Percentiles rank a stretch among this genome's conserved stretches.
Evolutionary conservation across 352 stramenopile species (phyloP).

Genomic region (Hyaloperonospora brassicae): DNA sequence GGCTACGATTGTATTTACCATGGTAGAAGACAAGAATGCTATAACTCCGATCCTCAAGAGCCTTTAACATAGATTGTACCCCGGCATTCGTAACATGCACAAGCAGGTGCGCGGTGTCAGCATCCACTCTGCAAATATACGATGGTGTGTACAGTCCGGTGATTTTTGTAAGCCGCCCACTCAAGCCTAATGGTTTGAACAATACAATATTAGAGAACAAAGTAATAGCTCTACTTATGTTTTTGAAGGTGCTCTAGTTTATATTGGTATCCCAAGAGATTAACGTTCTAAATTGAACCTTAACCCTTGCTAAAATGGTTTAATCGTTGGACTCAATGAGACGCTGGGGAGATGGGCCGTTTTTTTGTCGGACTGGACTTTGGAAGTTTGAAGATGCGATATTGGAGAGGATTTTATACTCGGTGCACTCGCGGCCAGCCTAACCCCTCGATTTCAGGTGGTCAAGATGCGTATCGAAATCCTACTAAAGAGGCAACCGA

Average conservation of each 20-base stretch:
- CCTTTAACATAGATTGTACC: no score
- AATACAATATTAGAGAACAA: constrained; percentile 10
- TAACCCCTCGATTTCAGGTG: not conserved
- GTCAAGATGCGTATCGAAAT: not conserved
- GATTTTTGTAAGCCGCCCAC: constrained; percentile 6
- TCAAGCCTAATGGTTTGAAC: constrained; percentile 13
- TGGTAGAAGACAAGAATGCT: not conserved
- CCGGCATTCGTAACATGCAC: not conserved
- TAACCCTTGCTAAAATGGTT: constrained; percentile 1
- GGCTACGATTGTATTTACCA: not conserved
- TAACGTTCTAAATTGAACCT: constrained; percentile 2
- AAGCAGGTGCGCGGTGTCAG: constrained; percentile 11
- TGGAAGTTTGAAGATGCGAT: constrained; percentile 3
- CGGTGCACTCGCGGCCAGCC: constrained; percentile 1
- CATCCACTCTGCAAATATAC: constrained; percentile 7
- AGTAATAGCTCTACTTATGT: constrained; percentile 1
- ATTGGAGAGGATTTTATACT: not conserved
- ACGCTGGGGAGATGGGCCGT: no score
- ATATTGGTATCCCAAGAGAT: constrained; percentile 5
- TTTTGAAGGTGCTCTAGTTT: constrained; percentile 5
- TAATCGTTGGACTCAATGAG: no score
- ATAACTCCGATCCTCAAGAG: not conserved
- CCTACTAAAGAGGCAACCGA: not conserved
- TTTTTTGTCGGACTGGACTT: constrained; percentile 1
- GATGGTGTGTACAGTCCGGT: constrained; percentile 7